These are phyloP conservation scores for Termitomyces sp. DNA, from an alignment of 768 basidiomycete species.

Conservation along the genomic window DNA sequence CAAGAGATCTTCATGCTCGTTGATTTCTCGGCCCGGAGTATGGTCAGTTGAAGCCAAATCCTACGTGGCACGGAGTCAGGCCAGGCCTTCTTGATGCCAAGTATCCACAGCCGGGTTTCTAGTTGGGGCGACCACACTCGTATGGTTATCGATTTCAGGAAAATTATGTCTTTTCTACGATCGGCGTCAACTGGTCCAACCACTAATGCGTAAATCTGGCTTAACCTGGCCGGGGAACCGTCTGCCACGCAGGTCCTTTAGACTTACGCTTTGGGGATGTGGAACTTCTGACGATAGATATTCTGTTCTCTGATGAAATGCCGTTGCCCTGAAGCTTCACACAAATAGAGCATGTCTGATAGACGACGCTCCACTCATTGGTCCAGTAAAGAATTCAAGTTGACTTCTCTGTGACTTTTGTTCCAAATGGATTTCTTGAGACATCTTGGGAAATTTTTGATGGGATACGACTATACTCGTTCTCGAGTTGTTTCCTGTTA, in stretches of 20 bases:
- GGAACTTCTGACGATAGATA: not conserved
- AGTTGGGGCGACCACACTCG: not conserved
- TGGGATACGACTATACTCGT: no score
- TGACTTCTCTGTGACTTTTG: no score
- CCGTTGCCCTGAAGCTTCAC: not conserved
- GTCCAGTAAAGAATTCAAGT: no score
- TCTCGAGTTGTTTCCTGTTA: no score
- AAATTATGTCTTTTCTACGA: not conserved
- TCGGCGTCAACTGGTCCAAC: not conserved
- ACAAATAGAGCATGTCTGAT: not conserved
- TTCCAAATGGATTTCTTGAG: no score
- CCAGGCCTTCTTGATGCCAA: not conserved
- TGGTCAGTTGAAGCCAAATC: no score
- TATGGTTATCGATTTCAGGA: not conserved
- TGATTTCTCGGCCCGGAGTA: not conserved
- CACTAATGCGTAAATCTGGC: no score
- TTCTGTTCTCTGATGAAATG: not conserved
- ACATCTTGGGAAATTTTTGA: no score
- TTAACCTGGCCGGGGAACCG: no score
- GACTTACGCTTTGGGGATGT: not conserved
- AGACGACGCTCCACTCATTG: no score
- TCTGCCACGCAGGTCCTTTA: no score
- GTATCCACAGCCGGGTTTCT: not conserved
- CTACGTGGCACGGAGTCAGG: no score
- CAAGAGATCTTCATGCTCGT: not conserved